Percentiles rank a stretch among this genome's conserved stretches.
Conservation (phyloP, 176 grass and related monocot species). For the Pontederia paniculata region DNA sequence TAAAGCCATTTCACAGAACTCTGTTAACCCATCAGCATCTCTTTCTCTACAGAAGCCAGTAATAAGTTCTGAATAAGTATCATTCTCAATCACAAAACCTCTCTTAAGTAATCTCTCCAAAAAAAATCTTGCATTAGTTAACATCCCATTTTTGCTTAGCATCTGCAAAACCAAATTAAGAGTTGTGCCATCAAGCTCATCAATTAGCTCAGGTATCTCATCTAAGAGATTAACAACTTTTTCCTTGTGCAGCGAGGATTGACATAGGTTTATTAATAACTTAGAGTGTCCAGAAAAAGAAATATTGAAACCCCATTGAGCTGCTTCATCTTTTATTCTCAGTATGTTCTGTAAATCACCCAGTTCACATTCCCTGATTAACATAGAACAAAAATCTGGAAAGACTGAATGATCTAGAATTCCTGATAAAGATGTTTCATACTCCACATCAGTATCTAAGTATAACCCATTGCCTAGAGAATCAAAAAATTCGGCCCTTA, state of each 20-base stretch:
- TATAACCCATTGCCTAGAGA: constrained; percentile 80
- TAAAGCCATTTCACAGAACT: constrained; percentile 55
- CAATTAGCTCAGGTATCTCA: constrained; percentile 34
- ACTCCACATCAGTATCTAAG: constrained; percentile 64
- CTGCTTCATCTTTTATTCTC: constrained; percentile 46
- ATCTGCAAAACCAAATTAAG: constrained; percentile 42
- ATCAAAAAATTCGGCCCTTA: constrained; percentile 90
- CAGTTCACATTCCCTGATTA: constrained; percentile 44
- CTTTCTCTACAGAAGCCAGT: constrained; percentile 51
- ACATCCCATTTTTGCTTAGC: constrained; percentile 41
- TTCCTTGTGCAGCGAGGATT: constrained; percentile 23
- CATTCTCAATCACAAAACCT: constrained; percentile 36
- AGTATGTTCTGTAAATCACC: constrained; percentile 43
- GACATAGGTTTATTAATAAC: constrained; percentile 41
- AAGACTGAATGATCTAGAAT: constrained; percentile 47
- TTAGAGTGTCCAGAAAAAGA: constrained; percentile 34
- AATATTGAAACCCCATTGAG: constrained; percentile 52
- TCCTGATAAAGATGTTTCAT: constrained; percentile 46
- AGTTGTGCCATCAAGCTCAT: constrained; percentile 48
- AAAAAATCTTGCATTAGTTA: constrained; percentile 31
- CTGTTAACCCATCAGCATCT: constrained; percentile 48
- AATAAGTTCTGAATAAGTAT: constrained; percentile 50
- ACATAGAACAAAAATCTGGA: constrained; percentile 34
- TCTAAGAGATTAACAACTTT: constrained; percentile 41
- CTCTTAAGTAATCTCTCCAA: constrained; percentile 47